Base-by-base conservation (phyloP, 176 grass and related monocot species). In the Cymbopogon citratus region DNA sequence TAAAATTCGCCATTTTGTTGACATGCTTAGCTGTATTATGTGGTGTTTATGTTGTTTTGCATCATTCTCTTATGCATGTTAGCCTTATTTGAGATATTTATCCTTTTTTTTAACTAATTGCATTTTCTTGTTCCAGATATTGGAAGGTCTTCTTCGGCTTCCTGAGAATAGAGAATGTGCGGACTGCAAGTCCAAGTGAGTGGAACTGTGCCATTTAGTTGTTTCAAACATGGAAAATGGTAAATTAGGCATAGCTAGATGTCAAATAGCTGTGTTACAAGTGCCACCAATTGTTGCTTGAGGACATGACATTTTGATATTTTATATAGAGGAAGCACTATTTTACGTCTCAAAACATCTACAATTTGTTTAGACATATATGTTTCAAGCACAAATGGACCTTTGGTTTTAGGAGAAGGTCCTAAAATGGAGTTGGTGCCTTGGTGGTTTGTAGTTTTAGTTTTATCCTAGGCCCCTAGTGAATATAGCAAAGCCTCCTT, bases 121-220 rank as follows among this genome's bases (percentile, higher is more conserved):
- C 10, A 52, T 71, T 52, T 11, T 45, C 29, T 69, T 21, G 8
- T 63, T 88, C 18, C 86, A 97, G 95, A 89, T 97, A 83, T 81
- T 97, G 78, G 95, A 97, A 83, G 74, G 86, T 38, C 85, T 97
- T 73, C 84, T 97, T 38, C 82, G 85, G 80, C 82, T 92, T 26
- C 92, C 92, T 6, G 92, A 97, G 77, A 97, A 97, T 71, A 90
- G 81, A 88, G 95, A 97, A 92, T 94, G 95, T 26, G 92, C 95
- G 38, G 95, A 97, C 71, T 97, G 95, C 86, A 97, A 97, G 73
- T 87, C 95, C 61, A 97, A 97, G 95, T 97, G 93, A 92, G 81
- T 93, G 79, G 0, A 74, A 51, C 28, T 64, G 23, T 59, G 67
- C 68, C 69, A 70, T 44, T 59, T 68, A 18, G 2, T 62, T 45